phyloP scores from a whole-genome alignment of 164 flowering plant genomes.

The Stephania japonica region DNA sequence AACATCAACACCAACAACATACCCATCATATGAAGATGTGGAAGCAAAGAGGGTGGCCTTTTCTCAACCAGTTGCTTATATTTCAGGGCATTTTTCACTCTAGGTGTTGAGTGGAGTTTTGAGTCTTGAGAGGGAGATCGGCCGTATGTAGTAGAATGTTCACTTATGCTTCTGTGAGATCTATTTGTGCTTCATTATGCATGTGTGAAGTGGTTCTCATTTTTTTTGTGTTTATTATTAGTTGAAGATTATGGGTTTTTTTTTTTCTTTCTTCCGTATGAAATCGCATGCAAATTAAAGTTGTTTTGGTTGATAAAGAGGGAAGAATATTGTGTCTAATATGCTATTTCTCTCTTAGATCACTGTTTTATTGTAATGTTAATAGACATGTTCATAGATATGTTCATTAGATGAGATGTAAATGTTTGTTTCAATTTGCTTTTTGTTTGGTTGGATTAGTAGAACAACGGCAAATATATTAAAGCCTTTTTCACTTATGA shows the following conservation, averaged over 20 bases:
- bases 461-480: too few relatives aligned
- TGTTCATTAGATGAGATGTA: neutral
- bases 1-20: too few relatives aligned
- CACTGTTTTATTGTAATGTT: neutral
- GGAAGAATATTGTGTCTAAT: neutral
- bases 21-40: neutral
- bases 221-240: neutral
- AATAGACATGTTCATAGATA: too few relatives aligned
- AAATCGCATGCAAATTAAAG: neutral
- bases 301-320: neutral
- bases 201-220: too few relatives aligned
- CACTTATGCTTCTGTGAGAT: too few relatives aligned
- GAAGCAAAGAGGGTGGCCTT: neutral
- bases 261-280: neutral
- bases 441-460: neutral
- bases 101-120: constrained; percentile 10
- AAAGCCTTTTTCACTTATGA: too few relatives aligned
- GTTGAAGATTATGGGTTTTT: neutral
- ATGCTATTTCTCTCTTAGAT: neutral
- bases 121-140: constrained; percentile 11
- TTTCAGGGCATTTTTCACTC: constrained; percentile 1
- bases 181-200: too few relatives aligned
- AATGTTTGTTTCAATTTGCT: too few relatives aligned
- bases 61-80: constrained; percentile 5
- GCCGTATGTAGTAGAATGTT: neutral